Evolutionary conservation across 1,284 basidiomycete genomes (phyloP).

Genomic region (Lentinus polychrous): DNA sequence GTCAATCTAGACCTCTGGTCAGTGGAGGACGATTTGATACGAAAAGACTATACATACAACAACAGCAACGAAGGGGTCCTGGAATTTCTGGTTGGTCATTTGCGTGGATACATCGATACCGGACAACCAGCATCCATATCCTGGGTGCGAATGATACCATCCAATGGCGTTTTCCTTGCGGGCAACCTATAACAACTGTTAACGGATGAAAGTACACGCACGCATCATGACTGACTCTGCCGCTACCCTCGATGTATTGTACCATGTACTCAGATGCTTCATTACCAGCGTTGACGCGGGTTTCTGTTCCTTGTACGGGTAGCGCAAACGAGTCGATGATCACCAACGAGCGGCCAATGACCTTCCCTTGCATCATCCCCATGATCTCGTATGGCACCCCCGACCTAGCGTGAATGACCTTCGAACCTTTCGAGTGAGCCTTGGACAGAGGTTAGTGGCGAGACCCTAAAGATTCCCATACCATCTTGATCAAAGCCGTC

Average conservation of each 20-base stretch:
- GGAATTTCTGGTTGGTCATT: constrained; percentile 88
- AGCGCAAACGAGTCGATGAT: constrained; percentile 96
- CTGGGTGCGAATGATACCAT: constrained; percentile 99
- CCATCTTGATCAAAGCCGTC: constrained; percentile 97
- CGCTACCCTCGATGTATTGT: constrained; percentile 76
- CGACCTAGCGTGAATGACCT: constrained; percentile 97
- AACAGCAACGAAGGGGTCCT: constrained; percentile 96
- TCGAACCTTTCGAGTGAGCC: background rate
- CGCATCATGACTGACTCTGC: constrained; percentile 47
- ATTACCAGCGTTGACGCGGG: constrained; percentile 92
- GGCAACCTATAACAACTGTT: constrained; percentile 48
- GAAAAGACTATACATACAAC: constrained; percentile 54
- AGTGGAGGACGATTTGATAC: background rate
- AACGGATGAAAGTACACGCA: background rate
- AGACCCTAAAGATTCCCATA: constrained; percentile 27
- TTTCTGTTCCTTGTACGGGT: constrained; percentile 98
- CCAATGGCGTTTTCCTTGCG: constrained; percentile 87
- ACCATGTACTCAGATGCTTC: constrained; percentile 99
- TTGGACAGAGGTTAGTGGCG: too few relatives aligned
- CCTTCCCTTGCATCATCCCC: constrained; percentile 98
- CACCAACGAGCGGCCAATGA: constrained; percentile 80
- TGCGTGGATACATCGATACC: constrained; percentile 97
- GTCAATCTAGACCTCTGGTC: constrained; percentile 62
- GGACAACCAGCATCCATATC: constrained; percentile 96
- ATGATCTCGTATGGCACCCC: constrained; percentile 98